Evolutionary conservation across 139 green algal genomes (phyloP).

Genomic region (Chlamydomonas sp.): DNA sequence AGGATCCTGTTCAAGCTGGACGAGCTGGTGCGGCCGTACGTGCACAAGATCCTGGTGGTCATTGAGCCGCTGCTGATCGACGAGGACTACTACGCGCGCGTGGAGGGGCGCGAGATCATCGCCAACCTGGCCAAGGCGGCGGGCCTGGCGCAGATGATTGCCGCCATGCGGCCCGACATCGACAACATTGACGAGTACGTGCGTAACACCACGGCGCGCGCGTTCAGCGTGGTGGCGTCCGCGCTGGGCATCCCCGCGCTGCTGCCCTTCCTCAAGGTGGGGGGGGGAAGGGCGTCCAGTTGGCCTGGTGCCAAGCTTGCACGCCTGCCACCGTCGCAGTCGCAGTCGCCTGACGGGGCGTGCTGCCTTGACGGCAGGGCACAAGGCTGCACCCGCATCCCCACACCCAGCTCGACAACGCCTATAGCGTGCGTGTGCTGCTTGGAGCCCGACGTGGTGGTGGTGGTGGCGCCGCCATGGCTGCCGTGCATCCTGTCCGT

Average conservation of each 20-base stretch:
- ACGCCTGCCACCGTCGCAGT: no score
- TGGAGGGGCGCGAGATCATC: slow-evolving; percentile 99
- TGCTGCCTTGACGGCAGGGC: no score
- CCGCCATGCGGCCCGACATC: slow-evolving; percentile 98
- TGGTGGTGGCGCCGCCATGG: not conserved
- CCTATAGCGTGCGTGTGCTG: no score
- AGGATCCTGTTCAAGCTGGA: slow-evolving; percentile 98
- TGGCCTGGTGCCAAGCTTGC: no score
- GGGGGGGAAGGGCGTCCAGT: not conserved
- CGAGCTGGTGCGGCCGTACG: slow-evolving; percentile 97
- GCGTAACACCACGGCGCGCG: slow-evolving; percentile 93
- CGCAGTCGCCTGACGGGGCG: no score
- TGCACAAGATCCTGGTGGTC: slow-evolving; percentile 99
- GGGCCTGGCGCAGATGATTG: slow-evolving; percentile 96
- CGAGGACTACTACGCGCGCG: slow-evolving; percentile 99
- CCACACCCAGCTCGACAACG: no score
- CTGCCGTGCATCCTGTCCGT: no score
- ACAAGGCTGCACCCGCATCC: no score
- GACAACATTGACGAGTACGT: slow-evolving; percentile 99
- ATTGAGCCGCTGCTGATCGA: slow-evolving; percentile 99
- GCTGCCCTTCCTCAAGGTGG: slow-evolving; percentile 96
- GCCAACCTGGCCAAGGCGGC: slow-evolving; percentile 96
- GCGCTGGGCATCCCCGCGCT: slow-evolving; percentile 97
- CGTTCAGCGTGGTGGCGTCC: slow-evolving; percentile 88
- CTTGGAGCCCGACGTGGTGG: no score